phyloP scores from a whole-genome alignment of 768 basidiomycete genomes.

The Leucosporidium creatinivorum region DNA sequence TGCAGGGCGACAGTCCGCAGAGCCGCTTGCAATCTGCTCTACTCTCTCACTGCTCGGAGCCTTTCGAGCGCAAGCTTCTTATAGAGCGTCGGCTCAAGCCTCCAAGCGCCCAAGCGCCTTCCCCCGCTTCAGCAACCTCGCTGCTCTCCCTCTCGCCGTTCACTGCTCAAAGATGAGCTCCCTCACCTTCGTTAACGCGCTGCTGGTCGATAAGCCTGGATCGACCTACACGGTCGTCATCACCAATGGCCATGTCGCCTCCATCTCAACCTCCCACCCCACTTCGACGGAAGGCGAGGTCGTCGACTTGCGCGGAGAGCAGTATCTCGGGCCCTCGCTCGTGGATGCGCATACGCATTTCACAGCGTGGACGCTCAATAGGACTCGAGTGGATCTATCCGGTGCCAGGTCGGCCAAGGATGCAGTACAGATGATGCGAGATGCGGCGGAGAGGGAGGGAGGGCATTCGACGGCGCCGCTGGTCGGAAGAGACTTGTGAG shows the following conservation, averaged over 20 bases:
- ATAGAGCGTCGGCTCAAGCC: too few species aligned
- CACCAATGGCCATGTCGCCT: background rate
- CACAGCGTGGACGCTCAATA: constrained; percentile 6
- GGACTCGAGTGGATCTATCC: constrained; percentile 18
- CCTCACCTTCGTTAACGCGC: too few species aligned
- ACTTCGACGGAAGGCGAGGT: background rate
- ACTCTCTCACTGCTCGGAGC: too few species aligned
- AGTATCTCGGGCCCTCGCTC: constrained; percentile 9
- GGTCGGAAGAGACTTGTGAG: constrained; percentile 20
- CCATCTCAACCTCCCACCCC: background rate
- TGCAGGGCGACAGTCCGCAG: too few species aligned
- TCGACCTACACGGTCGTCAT: background rate
- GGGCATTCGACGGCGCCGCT: background rate
- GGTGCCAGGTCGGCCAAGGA: constrained; percentile 9
- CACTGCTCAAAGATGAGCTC: too few species aligned
- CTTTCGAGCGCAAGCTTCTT: too few species aligned
- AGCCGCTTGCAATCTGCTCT: too few species aligned
- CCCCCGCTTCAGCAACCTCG: too few species aligned
- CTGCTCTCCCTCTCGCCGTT: too few species aligned
- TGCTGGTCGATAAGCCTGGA: too few species aligned
- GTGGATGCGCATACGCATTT: constrained; percentile 22
- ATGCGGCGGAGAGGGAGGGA: background rate
- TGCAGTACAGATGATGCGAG: background rate
- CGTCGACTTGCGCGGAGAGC: background rate
- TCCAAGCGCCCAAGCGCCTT: too few species aligned